Evolutionary conservation across 2,329 filamentous ascomycete genomes (phyloP), one percentile per base, ranked within the genome.

Genomic region (Lachnellula subtilissima): DNA sequence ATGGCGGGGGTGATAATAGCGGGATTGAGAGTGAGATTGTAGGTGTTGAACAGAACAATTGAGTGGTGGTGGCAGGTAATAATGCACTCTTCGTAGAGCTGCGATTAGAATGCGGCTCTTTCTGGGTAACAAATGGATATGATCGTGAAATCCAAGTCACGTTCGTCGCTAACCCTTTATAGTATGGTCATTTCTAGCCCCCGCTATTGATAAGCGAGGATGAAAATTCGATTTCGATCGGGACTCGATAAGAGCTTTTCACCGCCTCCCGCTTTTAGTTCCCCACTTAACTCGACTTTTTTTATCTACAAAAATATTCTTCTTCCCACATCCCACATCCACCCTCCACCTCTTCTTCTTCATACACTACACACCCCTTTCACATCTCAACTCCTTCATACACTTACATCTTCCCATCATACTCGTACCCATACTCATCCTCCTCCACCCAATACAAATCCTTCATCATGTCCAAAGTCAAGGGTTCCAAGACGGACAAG

Each of bases 401-500:
- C 49, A 50, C 43, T 37, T 48, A 54, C 59, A 52, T 47, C 54
- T 51, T 36, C 48, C 42, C 43, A 48, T 12, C 36, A 51, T 42
- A 45, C 47, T 45, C 45, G 17, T 47, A 47, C 48, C 25, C 48
- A 22, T 47, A 47, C 48, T 35, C 48, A 22, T 42, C 25, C 39
- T 49, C 23, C 47, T 46, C 42, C 35, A 14, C 39, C 9, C 25
- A 25, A 48, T 47, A 60, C 49, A 42, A 37, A 17, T 42, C 40
- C 50, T 50, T 74, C 71, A 78, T 65, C 73, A 88, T 87, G 85
- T 83, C 78, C 72, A 87, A 87, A 75, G 75, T 78, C 54, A 88
- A 87, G 77, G 79, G 85, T 70, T 76, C 77, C 72, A 83, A 83
- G 74, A 81, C 73, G 69, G 71, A 69, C 65, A 68, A 73, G 64